Conservation (phyloP, 2,329 filamentous ascomycete species). For the Fusarium pseudonygamai region DNA sequence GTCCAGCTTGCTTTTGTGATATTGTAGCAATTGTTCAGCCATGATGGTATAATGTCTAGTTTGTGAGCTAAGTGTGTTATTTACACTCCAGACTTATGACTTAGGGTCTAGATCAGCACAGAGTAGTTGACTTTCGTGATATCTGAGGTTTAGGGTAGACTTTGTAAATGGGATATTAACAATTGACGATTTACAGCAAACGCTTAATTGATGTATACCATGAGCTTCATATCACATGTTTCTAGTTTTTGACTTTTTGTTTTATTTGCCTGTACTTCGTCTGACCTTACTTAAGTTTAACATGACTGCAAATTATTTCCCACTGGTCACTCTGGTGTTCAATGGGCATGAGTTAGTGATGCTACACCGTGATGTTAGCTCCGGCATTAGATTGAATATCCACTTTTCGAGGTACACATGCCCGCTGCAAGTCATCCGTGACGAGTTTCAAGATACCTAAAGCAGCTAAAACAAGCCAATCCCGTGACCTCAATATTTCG, state of each 20-base stretch:
- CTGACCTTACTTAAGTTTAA: accelerated
- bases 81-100: background rate
- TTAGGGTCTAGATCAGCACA: background rate
- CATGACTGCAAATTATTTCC: background rate
- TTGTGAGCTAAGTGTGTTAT: background rate
- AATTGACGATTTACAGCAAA: background rate
- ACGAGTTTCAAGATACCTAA: background rate
- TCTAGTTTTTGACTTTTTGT: accelerated
- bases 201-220: background rate
- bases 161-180: background rate
- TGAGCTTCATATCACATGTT: background rate
- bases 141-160: background rate
- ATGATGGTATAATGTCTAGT: background rate
- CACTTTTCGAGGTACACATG: too few species aligned
- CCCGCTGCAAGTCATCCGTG: background rate
- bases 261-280: background rate
- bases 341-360: background rate
- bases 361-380: background rate
- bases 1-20: background rate
- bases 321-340: background rate
- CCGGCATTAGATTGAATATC: too few species aligned
- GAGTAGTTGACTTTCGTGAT: background rate
- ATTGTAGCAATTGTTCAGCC: background rate
- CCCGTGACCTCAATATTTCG: background rate
- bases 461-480: background rate